Evolutionary conservation across 495 filamentous ascomycete species (phyloP).

Genomic region (Penicillium pulvis): DNA sequence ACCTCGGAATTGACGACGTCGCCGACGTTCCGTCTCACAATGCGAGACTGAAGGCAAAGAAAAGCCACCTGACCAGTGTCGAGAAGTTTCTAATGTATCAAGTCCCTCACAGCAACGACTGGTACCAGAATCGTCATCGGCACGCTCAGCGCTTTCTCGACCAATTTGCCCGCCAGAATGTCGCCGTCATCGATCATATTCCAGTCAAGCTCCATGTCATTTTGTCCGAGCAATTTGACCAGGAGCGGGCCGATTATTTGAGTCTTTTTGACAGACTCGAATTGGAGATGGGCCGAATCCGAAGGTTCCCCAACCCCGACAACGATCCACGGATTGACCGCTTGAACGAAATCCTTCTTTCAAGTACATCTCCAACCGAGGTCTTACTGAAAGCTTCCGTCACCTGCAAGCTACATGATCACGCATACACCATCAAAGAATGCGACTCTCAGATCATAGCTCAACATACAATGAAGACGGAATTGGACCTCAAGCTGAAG

Average conservation of each 20-base stretch:
- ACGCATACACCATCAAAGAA: conserved; percentile 7
- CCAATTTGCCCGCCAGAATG: conserved; percentile 54
- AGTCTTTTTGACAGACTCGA: conserved; percentile 48
- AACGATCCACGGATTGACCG: conserved; percentile 35
- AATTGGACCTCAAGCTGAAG: neutral
- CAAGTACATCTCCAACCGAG: conserved; percentile 37
- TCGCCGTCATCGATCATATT: conserved; percentile 50
- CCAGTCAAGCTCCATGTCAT: conserved; percentile 36
- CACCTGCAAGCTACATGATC: neutral
- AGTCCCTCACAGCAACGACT: conserved; percentile 45
- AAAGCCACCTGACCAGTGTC: conserved; percentile 35
- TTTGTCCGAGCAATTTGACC: conserved; percentile 39
- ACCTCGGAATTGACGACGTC: conserved; percentile 57
- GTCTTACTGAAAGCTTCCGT: conserved; percentile 48
- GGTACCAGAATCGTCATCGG: conserved; percentile 51
- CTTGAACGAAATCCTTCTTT: conserved; percentile 44
- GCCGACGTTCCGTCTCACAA: conserved; percentile 36
- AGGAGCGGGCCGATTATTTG: conserved; percentile 49
- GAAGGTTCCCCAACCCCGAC: conserved; percentile 20
- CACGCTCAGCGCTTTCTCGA: conserved; percentile 57
- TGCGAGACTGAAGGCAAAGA: conserved; percentile 26
- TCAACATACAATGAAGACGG: neutral
- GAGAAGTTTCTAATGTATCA: conserved; percentile 52
- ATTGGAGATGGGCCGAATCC: conserved; percentile 37
- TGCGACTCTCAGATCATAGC: conserved; percentile 1